phyloP scores from a whole-genome alignment of 106 monocot genomes.

The Acanthochlamys bracteata region DNA sequence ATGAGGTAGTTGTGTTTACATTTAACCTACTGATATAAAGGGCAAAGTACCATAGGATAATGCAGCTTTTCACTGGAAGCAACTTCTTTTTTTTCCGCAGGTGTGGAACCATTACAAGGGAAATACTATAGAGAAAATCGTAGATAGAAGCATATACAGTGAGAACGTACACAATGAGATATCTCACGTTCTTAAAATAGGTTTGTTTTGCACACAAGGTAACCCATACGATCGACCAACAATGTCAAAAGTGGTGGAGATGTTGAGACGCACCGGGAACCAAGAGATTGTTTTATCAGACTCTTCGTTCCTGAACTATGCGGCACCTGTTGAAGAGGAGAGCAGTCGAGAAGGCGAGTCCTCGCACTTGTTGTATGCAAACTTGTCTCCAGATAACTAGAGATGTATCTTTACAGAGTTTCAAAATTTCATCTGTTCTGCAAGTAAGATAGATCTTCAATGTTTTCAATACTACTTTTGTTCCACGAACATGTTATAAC shows the following conservation, averaged over 20 bases:
- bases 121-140: slow-evolving; percentile 22
- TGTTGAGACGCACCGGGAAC: slow-evolving; percentile 25
- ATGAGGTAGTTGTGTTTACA: background rate
- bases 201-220: slow-evolving; percentile 39
- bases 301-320: no score
- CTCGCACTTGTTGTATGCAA: background rate
- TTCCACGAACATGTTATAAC: no score
- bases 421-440: no score
- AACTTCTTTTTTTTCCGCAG: slow-evolving; percentile 5
- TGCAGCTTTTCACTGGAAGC: background rate
- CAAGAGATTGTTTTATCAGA: no score
- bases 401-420: no score
- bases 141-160: slow-evolving; percentile 26
- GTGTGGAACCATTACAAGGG: slow-evolving; percentile 46
- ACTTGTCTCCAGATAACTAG: background rate
- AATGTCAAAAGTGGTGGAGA: slow-evolving; percentile 42
- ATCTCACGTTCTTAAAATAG: slow-evolving; percentile 24
- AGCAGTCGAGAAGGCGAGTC: background rate
- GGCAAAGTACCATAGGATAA: no score
- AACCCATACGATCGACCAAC: slow-evolving; percentile 28
- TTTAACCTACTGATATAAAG: background rate
- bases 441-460: no score
- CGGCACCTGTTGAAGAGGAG: background rate
- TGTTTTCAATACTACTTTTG: no score
- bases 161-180: slow-evolving; percentile 27